Percentiles rank a stretch among this genome's conserved stretches.
phyloP scores from a whole-genome alignment of 2,329 filamentous ascomycete species.

The Orbilia oligospora region DNA sequence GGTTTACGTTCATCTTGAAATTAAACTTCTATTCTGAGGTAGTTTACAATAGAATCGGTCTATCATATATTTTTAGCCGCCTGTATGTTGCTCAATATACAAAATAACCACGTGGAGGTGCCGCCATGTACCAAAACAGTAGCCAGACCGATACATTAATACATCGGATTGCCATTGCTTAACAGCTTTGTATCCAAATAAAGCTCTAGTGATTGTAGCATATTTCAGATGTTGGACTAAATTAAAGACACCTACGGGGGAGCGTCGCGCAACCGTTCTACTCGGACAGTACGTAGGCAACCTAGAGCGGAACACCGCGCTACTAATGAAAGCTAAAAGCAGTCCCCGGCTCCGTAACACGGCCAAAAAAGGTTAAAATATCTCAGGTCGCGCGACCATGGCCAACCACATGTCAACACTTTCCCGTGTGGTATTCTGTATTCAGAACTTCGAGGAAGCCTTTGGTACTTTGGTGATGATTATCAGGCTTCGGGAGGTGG shows the following conservation, averaged over 20 bases:
- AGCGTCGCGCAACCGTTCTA: not conserved
- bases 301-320: not conserved
- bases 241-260: too few relatives aligned
- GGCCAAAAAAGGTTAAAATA: conserved; percentile 13
- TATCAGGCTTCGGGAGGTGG: not conserved
- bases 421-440: conserved; percentile 36
- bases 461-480: not conserved
- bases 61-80: not conserved
- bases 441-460: not conserved
- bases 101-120: not conserved
- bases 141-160: too few relatives aligned
- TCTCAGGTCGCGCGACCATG: conserved; percentile 24
- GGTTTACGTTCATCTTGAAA: not conserved
- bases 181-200: not conserved
- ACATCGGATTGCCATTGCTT: not conserved
- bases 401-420: conserved; percentile 42
- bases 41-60: conserved; percentile 3
- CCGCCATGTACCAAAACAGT: not conserved
- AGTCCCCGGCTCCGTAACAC: conserved; percentile 1
- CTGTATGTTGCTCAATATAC: not conserved
- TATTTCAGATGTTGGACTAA: not conserved
- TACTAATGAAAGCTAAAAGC: not conserved
- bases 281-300: not conserved
- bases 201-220: not conserved
- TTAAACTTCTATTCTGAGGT: conserved; percentile 2